Evolutionary conservation across 768 basidiomycete genomes (phyloP).

Genomic region (Leccinum ochraceum): DNA sequence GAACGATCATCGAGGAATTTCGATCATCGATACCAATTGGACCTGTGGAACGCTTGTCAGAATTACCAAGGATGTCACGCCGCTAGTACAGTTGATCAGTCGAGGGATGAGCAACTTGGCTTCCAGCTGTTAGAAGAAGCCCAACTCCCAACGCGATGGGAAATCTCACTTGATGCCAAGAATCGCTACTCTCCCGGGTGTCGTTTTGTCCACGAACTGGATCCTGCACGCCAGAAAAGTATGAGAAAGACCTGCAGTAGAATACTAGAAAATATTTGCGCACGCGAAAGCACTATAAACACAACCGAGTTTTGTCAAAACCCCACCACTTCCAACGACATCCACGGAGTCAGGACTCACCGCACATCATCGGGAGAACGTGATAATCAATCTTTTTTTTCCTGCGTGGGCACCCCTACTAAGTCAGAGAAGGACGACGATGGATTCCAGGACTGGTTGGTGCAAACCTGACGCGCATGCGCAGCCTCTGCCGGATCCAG

Average conservation of each 20-base stretch:
- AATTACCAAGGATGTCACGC: not conserved
- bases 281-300: conserved; percentile 53
- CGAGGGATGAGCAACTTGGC: conserved; percentile 59
- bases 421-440: not conserved
- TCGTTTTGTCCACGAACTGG: conserved; percentile 61
- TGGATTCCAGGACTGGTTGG: not conserved
- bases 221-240: conserved; percentile 31
- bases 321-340: not conserved
- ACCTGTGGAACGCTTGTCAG: conserved; percentile 38
- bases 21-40: conserved; percentile 53
- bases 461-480: conserved; percentile 51
- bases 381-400: conserved; percentile 67
- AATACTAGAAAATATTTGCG: not conserved
- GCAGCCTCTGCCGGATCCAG: conserved; percentile 53
- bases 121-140: conserved; percentile 25
- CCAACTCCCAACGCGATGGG: not conserved
- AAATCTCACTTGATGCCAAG: conserved; percentile 61
- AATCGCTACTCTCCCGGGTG: conserved; percentile 65
- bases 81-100: conserved; percentile 45
- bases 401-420: conserved; percentile 23
- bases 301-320: not conserved
- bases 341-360: conserved; percentile 40
- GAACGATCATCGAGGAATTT: not conserved
- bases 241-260: not conserved
- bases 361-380: conserved; percentile 68